Percentiles rank a stretch among this genome's conserved stretches.
phyloP scores from a whole-genome alignment of 768 basidiomycete genomes.

The Agaricus bisporus region DNA sequence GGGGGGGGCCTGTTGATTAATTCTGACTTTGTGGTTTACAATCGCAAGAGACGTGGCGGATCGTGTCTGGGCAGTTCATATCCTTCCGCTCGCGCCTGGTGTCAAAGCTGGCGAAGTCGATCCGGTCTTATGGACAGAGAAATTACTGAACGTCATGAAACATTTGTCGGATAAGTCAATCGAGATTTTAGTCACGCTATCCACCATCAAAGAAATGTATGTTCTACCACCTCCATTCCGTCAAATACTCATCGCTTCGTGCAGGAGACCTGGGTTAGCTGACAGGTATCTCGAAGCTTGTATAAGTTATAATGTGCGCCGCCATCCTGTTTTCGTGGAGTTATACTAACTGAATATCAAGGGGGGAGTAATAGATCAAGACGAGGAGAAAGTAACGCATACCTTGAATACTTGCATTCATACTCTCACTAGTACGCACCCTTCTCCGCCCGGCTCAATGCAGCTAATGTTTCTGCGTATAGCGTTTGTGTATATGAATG shows the following conservation, averaged over 20 bases:
- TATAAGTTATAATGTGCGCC: conserved; percentile 75
- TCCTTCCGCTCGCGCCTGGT: conserved; percentile 56
- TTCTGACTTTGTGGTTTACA: not conserved
- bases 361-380: conserved; percentile 88
- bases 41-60: conserved; percentile 53
- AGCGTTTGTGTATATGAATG: conserved; percentile 56
- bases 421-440: conserved; percentile 41
- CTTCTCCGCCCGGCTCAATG: not conserved
- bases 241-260: conserved; percentile 3
- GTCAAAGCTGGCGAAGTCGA: conserved; percentile 55
- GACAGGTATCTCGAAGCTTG: conserved; percentile 70
- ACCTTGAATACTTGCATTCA: conserved; percentile 51
- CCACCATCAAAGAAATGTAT: conserved; percentile 58
- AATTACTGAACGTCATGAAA: conserved; percentile 66
- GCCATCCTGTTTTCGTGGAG: not conserved
- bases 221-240: conserved; percentile 19
- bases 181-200: conserved; percentile 51
- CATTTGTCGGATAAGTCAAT: conserved; percentile 57
- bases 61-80: conserved; percentile 60
- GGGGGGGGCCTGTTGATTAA: not conserved
- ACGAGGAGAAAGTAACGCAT: conserved; percentile 57
- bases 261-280: conserved; percentile 63
- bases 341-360: conserved; percentile 23
- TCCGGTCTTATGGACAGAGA: conserved; percentile 82
- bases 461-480: conserved; percentile 4